A percentile compares a stretch with the other conserved stretches of the same genome.
These are phyloP conservation scores for Aphanomyces invadans DNA, from an alignment of 352 stramenopile species.

Conservation along the genomic window DNA sequence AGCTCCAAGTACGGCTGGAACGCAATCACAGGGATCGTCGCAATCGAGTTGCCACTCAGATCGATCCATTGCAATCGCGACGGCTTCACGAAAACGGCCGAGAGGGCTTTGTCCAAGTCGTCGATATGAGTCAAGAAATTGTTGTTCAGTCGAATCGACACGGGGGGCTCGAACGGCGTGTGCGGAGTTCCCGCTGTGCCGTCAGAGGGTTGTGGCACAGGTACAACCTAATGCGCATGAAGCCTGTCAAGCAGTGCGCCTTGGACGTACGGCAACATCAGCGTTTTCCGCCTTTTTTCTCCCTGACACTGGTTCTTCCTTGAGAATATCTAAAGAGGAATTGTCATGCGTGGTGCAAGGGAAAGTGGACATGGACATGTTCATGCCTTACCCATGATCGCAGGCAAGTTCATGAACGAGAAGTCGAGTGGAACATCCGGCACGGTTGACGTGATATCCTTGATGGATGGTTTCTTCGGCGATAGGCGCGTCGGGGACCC, in stretches of 20 bases:
- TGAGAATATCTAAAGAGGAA: constrained; percentile 48
- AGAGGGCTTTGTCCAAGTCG: constrained; percentile 46
- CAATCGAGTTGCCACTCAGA: constrained; percentile 45
- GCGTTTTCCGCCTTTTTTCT: constrained; percentile 31
- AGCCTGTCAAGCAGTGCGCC: constrained; percentile 19
- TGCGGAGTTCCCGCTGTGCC: neutral
- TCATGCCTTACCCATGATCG: constrained; percentile 37
- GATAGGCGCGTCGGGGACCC: neutral
- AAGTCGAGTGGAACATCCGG: constrained; percentile 43
- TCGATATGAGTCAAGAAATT: constrained; percentile 47
- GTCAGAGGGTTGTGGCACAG: neutral
- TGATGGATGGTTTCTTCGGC: constrained; percentile 9
- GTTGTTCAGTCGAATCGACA: constrained; percentile 57
- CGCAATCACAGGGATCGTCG: constrained; percentile 29
- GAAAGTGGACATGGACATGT: no score
- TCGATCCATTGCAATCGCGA: constrained; percentile 54
- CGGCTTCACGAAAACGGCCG: constrained; percentile 41
- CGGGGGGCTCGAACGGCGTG: constrained; percentile 7
- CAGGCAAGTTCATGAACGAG: constrained; percentile 57
- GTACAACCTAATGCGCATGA: constrained; percentile 7
- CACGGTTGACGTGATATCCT: constrained; percentile 15
- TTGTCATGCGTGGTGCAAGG: no score
- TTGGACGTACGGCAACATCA: neutral
- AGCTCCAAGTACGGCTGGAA: constrained; percentile 48
- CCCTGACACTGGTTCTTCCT: constrained; percentile 46